Evolutionary conservation across 805 yeast genomes (phyloP), one percentile per base, ranked within the genome.

Genomic region (Candida peoriensis): DNA sequence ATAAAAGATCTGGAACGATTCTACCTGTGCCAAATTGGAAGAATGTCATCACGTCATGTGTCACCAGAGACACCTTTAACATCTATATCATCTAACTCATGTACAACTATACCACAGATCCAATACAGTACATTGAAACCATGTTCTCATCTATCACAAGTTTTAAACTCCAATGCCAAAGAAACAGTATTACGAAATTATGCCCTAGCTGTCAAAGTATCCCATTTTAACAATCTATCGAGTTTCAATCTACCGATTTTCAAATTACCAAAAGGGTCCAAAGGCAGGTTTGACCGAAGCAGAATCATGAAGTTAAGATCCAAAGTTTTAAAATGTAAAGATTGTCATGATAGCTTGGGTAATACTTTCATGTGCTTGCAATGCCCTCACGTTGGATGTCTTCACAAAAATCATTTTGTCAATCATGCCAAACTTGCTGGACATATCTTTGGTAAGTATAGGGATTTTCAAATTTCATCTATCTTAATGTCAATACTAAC

Each of bases 311-410:
- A 55, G 21, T 52, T 71, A 34, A 69, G 71, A 46, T 47, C 68
- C 3, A 60, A 56, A 26, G 66, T 75, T 3, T 51, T 77, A 19
- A 61, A 60, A 38, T 78, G 87, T 47, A 59, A 70, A 17, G 71
- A 66, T 22, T 78, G 85, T 47, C 49, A 58, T 8, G 47, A 61
- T 18, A 52, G 52, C 29, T 55, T 67, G 4, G 55, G 50, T 5
- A 49, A 39, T n/a, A 50, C 60, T 17, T 78, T 69, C 48, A 72
- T 82, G 68, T 84, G 95, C 55, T 55, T 84, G 25, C 89, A 82
- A 51, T 84, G 94, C 53, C 81, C 88, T 1, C 77, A 75, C 51
- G 75, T 80, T 36, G 90, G 90, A 2, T 84, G 94, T 52, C 68
- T 73, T 63, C 63, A 66, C 30, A 55, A 61, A 25, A 50, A 60